phyloP scores from a whole-genome alignment of 805 yeast genomes.

The Cyberlindnera samutprakarnensis region DNA sequence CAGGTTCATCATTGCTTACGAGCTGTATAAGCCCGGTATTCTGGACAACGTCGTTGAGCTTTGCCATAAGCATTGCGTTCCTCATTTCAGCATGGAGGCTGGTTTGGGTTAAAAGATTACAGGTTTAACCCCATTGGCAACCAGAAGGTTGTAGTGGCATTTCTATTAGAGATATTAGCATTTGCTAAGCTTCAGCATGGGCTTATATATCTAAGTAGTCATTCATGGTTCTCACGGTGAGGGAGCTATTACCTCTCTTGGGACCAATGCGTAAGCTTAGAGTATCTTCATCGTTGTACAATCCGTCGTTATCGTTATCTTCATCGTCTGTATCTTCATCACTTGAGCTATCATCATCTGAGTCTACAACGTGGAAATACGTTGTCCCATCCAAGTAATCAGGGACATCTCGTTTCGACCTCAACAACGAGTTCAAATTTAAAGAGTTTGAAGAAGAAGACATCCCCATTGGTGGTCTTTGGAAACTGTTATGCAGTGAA shows the following conservation, averaged over 20 bases:
- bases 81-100: constrained; percentile 17
- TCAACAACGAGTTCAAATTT: constrained; percentile 16
- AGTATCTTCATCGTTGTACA: constrained; percentile 20
- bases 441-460: constrained; percentile 16
- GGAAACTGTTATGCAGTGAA: too few relatives aligned
- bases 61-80: constrained; percentile 5
- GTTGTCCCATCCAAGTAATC: constrained; percentile 21
- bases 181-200: too few relatives aligned
- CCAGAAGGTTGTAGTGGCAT: too few relatives aligned
- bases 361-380: constrained; percentile 18
- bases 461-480: constrained; percentile 1
- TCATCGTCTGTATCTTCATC: constrained; percentile 8
- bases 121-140: too few relatives aligned
- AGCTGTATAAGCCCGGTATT: constrained; percentile 16
- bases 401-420: constrained; percentile 17
- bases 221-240: constrained; percentile 15
- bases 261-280: constrained; percentile 18
- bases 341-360: constrained; percentile 7
- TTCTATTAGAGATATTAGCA: too few relatives aligned
- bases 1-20: background rate
- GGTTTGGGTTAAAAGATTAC: constrained; percentile 11
- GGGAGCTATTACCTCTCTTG: constrained; percentile 14
- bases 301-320: constrained; percentile 10
- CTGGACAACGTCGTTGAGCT: constrained; percentile 12
- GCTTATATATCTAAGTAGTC: constrained; percentile 17